Evolutionary conservation across 192 early-diverging fungal genomes (phyloP).

Genomic region (Linnemannia exigua): DNA sequence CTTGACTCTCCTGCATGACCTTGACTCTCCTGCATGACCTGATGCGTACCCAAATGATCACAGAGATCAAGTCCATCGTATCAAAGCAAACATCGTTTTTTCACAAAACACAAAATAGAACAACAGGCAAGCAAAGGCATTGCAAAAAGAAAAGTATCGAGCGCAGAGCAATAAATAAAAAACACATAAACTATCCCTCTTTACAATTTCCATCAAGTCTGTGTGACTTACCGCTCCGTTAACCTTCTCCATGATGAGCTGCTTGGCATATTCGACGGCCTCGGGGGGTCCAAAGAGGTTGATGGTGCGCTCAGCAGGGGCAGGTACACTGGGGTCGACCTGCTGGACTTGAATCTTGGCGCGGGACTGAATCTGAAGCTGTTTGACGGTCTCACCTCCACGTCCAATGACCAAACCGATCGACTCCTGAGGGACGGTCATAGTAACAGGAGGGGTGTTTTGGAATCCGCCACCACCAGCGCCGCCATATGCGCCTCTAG

Average conservation of each 20-base stretch:
- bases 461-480: conserved; percentile 54
- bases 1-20: not conserved
- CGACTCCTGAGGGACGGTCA: conserved; percentile 71
- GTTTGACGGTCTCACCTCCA: conserved; percentile 73
- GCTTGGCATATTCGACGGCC: conserved; percentile 62
- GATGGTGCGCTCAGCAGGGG: conserved; percentile 61
- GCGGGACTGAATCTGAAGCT: conserved; percentile 71
- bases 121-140: not conserved
- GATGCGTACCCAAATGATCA: too few relatives aligned
- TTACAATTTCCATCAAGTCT: not conserved
- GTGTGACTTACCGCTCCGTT: conserved; percentile 56
- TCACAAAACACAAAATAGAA: not conserved
- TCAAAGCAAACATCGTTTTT: not conserved
- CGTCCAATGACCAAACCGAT: conserved; percentile 69
- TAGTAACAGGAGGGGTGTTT: conserved; percentile 62
- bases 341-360: conserved; percentile 74
- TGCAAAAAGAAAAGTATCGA: not conserved
- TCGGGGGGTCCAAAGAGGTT: conserved; percentile 62
- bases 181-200: not conserved
- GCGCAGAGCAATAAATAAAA: not conserved
- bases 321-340: conserved; percentile 48
- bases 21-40: not conserved
- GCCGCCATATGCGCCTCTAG: conserved; percentile 26
- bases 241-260: conserved; percentile 66
- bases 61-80: not conserved